phyloP scores from a whole-genome alignment of 345 rosid genomes.

The Draba incana region DNA sequence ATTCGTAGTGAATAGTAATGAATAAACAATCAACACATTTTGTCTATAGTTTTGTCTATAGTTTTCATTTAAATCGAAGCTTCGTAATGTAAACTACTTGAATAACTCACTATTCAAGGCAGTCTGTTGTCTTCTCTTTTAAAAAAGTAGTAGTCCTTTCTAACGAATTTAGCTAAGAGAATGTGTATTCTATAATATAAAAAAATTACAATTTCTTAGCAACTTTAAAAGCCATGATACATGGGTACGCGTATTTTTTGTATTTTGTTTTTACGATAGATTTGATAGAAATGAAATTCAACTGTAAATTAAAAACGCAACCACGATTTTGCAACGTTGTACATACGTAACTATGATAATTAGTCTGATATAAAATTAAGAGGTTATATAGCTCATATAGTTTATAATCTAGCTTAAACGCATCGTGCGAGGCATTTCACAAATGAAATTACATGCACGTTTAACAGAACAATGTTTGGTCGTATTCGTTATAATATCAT shows the following conservation, averaged over 20 bases:
- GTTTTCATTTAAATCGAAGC: no score
- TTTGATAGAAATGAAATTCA: neutral
- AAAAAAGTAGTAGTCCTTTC: neutral
- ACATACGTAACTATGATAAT: neutral
- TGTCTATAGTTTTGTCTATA: no score
- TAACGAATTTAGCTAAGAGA: neutral
- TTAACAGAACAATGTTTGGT: constrained; percentile 19
- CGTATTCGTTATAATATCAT: neutral
- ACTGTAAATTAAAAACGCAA: neutral
- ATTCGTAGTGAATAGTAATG: no score
- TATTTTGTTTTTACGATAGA: no score
- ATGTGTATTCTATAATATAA: neutral
- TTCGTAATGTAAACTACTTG: neutral
- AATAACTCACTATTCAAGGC: no score
- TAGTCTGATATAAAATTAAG: neutral
- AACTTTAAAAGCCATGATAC: neutral
- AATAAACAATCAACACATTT: no score
- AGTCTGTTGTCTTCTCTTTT: neutral
- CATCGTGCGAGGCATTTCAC: constrained; percentile 24
- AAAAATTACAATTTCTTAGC: neutral
- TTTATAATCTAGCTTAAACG: neutral
- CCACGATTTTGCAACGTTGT: neutral
- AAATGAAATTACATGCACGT: constrained; percentile 16
- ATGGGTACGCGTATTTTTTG: neutral
- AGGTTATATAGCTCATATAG: neutral